phyloP scores from a whole-genome alignment of 352 stramenopile genomes.

The Elongisporangium undulatum region DNA sequence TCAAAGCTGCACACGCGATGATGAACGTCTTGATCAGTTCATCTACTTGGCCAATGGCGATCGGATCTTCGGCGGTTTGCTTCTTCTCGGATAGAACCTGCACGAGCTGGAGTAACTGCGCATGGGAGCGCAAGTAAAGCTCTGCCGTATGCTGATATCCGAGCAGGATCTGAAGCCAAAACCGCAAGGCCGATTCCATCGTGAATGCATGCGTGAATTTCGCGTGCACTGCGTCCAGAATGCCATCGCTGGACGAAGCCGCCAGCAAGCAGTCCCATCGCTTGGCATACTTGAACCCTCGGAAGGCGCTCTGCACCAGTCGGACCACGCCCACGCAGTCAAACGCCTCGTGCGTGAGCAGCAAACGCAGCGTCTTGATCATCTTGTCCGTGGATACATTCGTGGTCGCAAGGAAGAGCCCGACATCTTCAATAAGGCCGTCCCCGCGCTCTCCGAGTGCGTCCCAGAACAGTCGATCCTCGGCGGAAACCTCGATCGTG shows the following conservation, averaged over 20 bases:
- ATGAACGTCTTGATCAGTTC: slow-evolving; percentile 26
- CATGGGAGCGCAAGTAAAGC: slow-evolving; percentile 39
- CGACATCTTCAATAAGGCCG: slow-evolving; percentile 38
- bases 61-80: slow-evolving; percentile 7
- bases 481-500: slow-evolving; percentile 18
- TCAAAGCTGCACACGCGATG: slow-evolving; percentile 37
- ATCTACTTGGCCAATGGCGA: not conserved
- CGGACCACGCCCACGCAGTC: slow-evolving; percentile 38
- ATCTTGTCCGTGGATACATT: slow-evolving; percentile 27
- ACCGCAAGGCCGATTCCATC: slow-evolving; percentile 20
- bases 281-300: slow-evolving; percentile 70
- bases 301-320: slow-evolving; percentile 51
- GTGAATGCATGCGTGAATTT: slow-evolving; percentile 24
- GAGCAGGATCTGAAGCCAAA: slow-evolving; percentile 66
- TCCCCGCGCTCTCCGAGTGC: slow-evolving; percentile 17
- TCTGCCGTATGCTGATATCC: slow-evolving; percentile 75
- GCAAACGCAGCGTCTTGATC: slow-evolving; percentile 24
- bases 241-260: slow-evolving; percentile 18
- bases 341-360: slow-evolving; percentile 32
- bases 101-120: slow-evolving; percentile 38
- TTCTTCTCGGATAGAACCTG: slow-evolving; percentile 31
- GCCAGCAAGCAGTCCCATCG: slow-evolving; percentile 55
- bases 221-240: slow-evolving; percentile 35
- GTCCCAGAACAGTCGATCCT: slow-evolving; percentile 59
- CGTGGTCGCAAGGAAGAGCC: slow-evolving; percentile 56